Percentiles rank a stretch among this genome's conserved stretches.
Evolutionary conservation across 1,139 yeast species (phyloP).

Genomic region (Insectozyma bohioensis): DNA sequence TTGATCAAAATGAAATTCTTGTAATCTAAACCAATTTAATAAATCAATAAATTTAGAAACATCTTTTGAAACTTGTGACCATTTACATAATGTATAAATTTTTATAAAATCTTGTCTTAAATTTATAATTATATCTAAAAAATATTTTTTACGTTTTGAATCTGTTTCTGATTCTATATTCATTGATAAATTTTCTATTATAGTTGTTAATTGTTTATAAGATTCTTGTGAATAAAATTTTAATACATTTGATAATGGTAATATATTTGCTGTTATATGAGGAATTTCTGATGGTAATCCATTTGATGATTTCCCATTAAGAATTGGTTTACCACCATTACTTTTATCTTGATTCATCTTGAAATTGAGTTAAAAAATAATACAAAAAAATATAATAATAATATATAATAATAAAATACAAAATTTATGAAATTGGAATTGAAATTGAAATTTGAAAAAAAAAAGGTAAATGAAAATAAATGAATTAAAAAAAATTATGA

Average conservation of each 20-base stretch:
- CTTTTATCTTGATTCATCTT: no score
- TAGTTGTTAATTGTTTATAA: slow-evolving; percentile 60
- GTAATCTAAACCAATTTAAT: slow-evolving; percentile 76
- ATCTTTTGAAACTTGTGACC: slow-evolving; percentile 76
- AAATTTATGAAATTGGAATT: no score
- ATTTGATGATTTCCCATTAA: neutral
- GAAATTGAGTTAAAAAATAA: no score
- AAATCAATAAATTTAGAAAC: slow-evolving; percentile 78
- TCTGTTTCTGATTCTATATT: slow-evolving; percentile 48
- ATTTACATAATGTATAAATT: slow-evolving; percentile 79
- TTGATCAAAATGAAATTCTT: slow-evolving; percentile 73
- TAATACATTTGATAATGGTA: slow-evolving; percentile 60
- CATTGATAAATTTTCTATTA: slow-evolving; percentile 56
- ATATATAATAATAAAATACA: no score
- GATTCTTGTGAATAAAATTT: slow-evolving; percentile 63
- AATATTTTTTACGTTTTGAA: slow-evolving; percentile 59
- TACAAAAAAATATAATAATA: no score
- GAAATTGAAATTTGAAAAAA: no score
- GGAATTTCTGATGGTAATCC: slow-evolving; percentile 57
- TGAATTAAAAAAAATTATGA: no score
- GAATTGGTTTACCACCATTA: no score
- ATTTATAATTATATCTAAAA: slow-evolving; percentile 65
- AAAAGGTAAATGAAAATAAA: no score
- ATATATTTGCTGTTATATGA: slow-evolving; percentile 72
- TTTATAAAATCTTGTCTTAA: slow-evolving; percentile 82